phyloP scores from a whole-genome alignment of 768 basidiomycete genomes.

The Filobasidium wieringae region DNA sequence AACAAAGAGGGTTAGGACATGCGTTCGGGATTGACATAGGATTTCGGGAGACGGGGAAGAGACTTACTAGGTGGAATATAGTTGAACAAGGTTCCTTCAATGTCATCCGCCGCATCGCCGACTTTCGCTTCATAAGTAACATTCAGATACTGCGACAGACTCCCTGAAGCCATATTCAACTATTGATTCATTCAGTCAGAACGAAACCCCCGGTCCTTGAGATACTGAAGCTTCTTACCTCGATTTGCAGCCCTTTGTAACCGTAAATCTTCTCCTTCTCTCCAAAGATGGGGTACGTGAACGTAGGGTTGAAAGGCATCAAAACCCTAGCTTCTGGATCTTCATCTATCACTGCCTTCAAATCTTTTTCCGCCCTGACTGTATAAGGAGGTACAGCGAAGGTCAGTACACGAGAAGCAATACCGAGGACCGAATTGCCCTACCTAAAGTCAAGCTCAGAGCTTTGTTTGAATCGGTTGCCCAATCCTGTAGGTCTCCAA shows the following conservation, averaged over 20 bases:
- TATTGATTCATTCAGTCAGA: background rate
- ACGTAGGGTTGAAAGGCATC: constrained; percentile 68
- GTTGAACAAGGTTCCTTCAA: constrained; percentile 60
- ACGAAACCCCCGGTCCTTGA: background rate
- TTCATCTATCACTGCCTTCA: background rate
- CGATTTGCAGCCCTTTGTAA: constrained; percentile 68
- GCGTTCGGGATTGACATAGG: too few species aligned
- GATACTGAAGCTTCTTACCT: constrained; percentile 47
- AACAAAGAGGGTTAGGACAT: too few species aligned
- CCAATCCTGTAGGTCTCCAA: background rate
- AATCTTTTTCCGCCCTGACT: background rate
- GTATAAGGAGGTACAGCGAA: too few species aligned
- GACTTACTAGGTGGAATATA: constrained; percentile 62
- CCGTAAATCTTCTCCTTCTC: constrained; percentile 95
- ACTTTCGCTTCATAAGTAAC: constrained; percentile 60
- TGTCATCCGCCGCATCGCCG: constrained; percentile 60
- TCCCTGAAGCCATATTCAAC: constrained; percentile 62
- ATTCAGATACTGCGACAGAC: constrained; percentile 61
- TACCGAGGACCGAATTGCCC: too few species aligned
- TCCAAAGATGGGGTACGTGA: constrained; percentile 95
- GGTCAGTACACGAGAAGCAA: too few species aligned
- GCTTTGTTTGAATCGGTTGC: background rate
- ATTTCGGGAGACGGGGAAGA: too few species aligned
- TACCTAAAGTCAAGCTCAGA: background rate
- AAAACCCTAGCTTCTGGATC: constrained; percentile 36